Evolutionary conservation across 805 yeast genomes (phyloP).

Genomic region (Jamesozyma jinghongensis): DNA sequence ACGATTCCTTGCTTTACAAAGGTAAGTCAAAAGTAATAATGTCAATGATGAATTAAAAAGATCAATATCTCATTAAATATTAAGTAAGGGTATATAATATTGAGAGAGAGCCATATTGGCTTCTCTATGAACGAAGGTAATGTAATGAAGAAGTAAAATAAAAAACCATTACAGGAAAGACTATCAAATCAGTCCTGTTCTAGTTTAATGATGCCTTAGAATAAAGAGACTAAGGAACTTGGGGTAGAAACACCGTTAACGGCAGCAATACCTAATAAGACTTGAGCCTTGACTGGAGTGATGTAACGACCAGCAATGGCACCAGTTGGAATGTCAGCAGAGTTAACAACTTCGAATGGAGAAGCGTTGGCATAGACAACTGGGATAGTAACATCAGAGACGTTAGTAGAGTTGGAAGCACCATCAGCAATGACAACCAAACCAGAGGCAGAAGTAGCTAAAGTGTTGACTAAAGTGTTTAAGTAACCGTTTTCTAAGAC

Average conservation of each 20-base stretch:
- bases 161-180: too few relatives aligned
- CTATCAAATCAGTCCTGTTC: too few relatives aligned
- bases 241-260: constrained; percentile 18
- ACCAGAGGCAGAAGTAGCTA: constrained; percentile 18
- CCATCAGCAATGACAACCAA: constrained; percentile 23
- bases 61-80: too few relatives aligned
- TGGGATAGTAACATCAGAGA: constrained; percentile 16
- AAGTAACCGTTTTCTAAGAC: constrained; percentile 22
- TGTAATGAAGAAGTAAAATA: too few relatives aligned
- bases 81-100: too few relatives aligned
- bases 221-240: constrained; percentile 1
- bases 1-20: too few relatives aligned
- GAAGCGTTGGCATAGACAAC: constrained; percentile 25
- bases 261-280: constrained; percentile 25
- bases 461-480: constrained; percentile 10
- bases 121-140: too few relatives aligned
- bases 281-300: constrained; percentile 27
- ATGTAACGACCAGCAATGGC: constrained; percentile 28
- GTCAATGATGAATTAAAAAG: too few relatives aligned
- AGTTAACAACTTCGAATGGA: constrained; percentile 12
- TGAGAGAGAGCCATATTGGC: too few relatives aligned
- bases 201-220: too few relatives aligned
- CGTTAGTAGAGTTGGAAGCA: constrained; percentile 13
- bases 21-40: too few relatives aligned
- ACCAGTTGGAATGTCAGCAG: constrained; percentile 18